Base-by-base conservation (phyloP, 1,139 yeast species). In the Lodderomyces oxycetoniae region DNA sequence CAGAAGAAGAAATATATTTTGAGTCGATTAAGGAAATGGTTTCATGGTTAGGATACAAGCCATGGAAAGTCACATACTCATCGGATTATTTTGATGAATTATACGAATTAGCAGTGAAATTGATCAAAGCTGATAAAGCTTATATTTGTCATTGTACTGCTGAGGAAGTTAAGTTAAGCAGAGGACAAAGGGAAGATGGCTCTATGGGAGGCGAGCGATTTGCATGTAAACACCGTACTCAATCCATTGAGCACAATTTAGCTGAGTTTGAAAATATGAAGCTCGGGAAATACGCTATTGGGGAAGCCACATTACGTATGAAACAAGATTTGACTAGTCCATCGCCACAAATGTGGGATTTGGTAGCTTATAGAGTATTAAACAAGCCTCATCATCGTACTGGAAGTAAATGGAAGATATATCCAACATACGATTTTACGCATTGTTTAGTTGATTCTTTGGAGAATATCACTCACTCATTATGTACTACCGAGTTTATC, bases 341-440 rank as follows among this genome's bases (percentile, higher is more conserved):
- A 45, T 85, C 87, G 47, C 98, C 98, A 14, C 98, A 91, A 65
- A 93, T 93, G 98, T 93, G 99, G 98, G 99, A 93, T 61, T 74
- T 91, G 48, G 94, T 91, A 40, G 98, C 98, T n/a, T 93, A 93
- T 65, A 78, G 99, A 59, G 96, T 93, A 5, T 70, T 93, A 49
- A 72, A 89, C 49, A 89, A 95, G 16, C 77, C 87, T 19, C 98
- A 93, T 62, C 95, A 91, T 60, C 81, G 98, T 63, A 91, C 98
- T 11, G 98, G 97, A 37, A 81, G 77, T 55, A 84, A 84, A 59
- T 93, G 99, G 99, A 87, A 83, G 62, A 89, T 93, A 41, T 93
- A 93, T 55, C 99, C 99, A 43, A 93, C 98, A 13, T 93, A 93
- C 57, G 98, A 93, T 59, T 93, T 93, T 65, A 91, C 98, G 17